Base-by-base conservation (phyloP, 1,284 basidiomycete genomes). In the Ceratobasidium sp. region DNA sequence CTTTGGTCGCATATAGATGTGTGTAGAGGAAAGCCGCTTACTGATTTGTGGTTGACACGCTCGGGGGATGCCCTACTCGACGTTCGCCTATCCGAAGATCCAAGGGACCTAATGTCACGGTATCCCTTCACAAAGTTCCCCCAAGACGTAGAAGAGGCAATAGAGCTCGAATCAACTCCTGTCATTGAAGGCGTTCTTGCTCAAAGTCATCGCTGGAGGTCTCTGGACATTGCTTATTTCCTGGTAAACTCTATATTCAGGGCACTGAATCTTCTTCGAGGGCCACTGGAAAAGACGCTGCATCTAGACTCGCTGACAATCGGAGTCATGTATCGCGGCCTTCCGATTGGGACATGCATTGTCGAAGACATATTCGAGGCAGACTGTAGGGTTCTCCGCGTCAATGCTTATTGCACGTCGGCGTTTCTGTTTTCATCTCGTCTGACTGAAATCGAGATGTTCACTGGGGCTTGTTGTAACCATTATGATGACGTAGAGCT, bases 381-480 rank as follows among this genome's bases (percentile, higher is more conserved):
- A 30, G 12, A 45, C 1, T 50, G 45, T n/a, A 36, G 23, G 18
- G 30, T 14, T 18, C 46, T 62, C 10, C 60, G 60, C 26, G 28
- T 62, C 14, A 41, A 62, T n/a, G 12, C 46, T 6, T 50, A 62
- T 21, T 16, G 45, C 10, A 3, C 2, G 6, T 48, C 45, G 10
- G 28, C 28, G 32, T 9, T 26, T 30, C 4, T 50, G 26, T 36
- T 62, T 45, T 62, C 60, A 3, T 9, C 60, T 62, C 60, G 46
- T 16, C 46, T 62, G 16, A 62, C 60, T 18, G 30, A 32, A 14
- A 36, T 62, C 45, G 60, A 62, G 23, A 39, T 62, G 18, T 48
- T 21, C n/a, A 8, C 12, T n/a, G 60, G 45, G 1, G 41, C 1
- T 61, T 43, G 16, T 26, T 34, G 30, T 16, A 23, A 8, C 10